Evolutionary conservation across 495 filamentous ascomycete species (phyloP), one percentile per base, ranked within the genome.

Genomic region (Letharia columbiana): DNA sequence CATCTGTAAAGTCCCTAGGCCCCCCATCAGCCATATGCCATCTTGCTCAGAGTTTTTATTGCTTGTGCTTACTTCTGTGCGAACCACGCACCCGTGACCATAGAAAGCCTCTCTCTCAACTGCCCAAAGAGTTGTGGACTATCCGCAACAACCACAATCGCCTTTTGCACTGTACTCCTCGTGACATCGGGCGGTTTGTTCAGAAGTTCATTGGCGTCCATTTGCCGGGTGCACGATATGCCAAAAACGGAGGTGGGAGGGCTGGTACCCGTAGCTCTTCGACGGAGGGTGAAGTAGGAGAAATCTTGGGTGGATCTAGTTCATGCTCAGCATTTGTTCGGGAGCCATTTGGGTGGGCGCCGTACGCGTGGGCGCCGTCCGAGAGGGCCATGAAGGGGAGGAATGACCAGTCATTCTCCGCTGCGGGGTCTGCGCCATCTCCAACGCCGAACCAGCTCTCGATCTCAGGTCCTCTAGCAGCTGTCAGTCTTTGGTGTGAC

Each of bases 321-420:
- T 39, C 44, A 63, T 28, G 58, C 57, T 75, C 56, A 74, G 71
- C 62, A 40, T 57, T 37, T 62, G 49, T 41, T 44, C 31, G 39
- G 8, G 17, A 18, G 37, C 18, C 44, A 35, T 12, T 45, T 31
- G 52, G 66, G 57, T 62, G 62, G 56, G 63, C 56, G 58, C 79
- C 88, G 72, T 83, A 96, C 91, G 91, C 83, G 78, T 98, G 94
- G 47, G 94, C 94, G 40, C 94, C 94, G 75, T 98, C 94, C 42
- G 90, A 91, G 68, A 98, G 78, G n/a, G 93, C 94, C 90, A 98
- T 96, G 77, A 98, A 98, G 0, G 94, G 94, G 59, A 98, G 81
- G 67, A 96, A 77, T 9, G 86, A 82, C 94, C 94, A 98, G 73
- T 96, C 92, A 81, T 94, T 91, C 65, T 94, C 91, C 49, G 72